A percentile compares a stretch with the other conserved stretches of the same genome.
Conservation (phyloP, 2,329 filamentous ascomycete genomes). For the Verticillium longisporum region DNA sequence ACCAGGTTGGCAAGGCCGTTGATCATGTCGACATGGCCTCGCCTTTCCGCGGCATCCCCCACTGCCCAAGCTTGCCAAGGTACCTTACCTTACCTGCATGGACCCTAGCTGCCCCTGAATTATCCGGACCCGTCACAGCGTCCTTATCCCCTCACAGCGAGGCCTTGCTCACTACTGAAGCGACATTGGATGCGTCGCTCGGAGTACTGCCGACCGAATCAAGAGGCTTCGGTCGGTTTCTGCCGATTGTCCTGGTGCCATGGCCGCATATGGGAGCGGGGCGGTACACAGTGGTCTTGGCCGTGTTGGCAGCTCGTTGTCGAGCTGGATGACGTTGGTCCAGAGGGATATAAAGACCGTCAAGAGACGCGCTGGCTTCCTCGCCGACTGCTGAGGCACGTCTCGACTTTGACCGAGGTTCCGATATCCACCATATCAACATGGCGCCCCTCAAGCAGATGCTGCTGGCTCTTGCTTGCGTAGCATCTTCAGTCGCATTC, state of each 20-base stretch:
- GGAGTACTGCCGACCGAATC: neutral
- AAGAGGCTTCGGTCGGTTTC: neutral
- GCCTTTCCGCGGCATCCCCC: neutral
- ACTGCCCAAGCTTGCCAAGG: too few relatives aligned
- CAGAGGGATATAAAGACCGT: neutral
- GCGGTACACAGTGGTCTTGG: neutral
- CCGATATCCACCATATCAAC: neutral
- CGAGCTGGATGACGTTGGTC: neutral
- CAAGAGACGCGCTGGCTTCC: neutral
- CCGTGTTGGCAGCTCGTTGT: neutral
- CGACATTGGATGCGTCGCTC: neutral
- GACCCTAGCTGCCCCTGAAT: neutral
- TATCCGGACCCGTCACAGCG: neutral
- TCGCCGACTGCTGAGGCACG: neutral
- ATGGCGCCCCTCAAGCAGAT: neutral
- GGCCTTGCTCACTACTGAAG: neutral
- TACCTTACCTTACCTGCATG: neutral
- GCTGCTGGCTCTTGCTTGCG: neutral
- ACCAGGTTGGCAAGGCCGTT: neutral
- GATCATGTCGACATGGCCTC: neutral
- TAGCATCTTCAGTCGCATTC: constrained; percentile 18
- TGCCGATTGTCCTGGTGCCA: neutral
- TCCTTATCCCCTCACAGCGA: neutral
- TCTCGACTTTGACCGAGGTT: neutral
- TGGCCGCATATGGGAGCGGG: neutral